Conservation (phyloP, 1,284 basidiomycete genomes). For the Pascua sp. region DNA sequence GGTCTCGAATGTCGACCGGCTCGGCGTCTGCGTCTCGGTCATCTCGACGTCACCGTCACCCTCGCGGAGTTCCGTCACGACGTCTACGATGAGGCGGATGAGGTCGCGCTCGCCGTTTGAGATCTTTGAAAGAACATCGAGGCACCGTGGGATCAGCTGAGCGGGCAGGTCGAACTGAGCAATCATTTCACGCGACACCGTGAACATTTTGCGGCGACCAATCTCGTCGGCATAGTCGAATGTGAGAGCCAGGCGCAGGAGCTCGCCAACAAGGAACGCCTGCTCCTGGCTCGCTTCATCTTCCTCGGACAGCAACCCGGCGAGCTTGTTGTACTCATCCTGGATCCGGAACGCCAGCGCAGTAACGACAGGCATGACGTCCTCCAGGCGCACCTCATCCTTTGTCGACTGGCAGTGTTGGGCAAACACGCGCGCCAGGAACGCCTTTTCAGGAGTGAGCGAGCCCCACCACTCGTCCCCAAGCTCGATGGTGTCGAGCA, state of each 20-base stretch:
- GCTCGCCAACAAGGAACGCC: constrained; percentile 74
- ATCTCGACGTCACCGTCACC: constrained; percentile 53
- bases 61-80: constrained; percentile 74
- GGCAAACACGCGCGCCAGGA: constrained; percentile 79
- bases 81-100: constrained; percentile 89
- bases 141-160: constrained; percentile 69
- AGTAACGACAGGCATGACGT: constrained; percentile 80
- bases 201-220: constrained; percentile 86
- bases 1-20: neutral
- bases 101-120: constrained; percentile 83
- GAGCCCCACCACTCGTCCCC: constrained; percentile 67
- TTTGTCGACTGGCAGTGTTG: constrained; percentile 68
- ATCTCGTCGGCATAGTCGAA: constrained; percentile 94
- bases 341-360: constrained; percentile 83
- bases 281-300: constrained; percentile 53
- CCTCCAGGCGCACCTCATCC: constrained; percentile 67
- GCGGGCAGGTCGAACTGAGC: constrained; percentile 76
- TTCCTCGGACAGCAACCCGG: constrained; percentile 49
- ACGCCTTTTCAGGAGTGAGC: constrained; percentile 75
- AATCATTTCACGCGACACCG: constrained; percentile 82
- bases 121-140: constrained; percentile 83
- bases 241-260: constrained; percentile 75
- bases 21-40: constrained; percentile 2
- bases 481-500: constrained; percentile 67
- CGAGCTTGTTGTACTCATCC: constrained; percentile 68